Conservation (phyloP, 2,329 filamentous ascomycete species). For the Simplicillium aogashimaense region DNA sequence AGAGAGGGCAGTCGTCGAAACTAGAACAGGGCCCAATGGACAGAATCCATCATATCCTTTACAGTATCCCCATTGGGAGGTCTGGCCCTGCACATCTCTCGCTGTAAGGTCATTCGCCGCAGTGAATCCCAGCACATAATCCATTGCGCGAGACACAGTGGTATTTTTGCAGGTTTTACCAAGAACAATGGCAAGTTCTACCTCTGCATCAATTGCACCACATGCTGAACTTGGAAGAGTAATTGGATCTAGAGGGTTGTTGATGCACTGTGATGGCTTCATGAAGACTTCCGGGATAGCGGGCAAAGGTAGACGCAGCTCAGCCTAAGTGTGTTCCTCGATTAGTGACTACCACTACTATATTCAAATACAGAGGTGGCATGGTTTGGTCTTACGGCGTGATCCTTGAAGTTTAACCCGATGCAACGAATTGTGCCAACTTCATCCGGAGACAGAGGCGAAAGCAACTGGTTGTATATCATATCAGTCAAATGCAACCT, state of each 20-base stretch:
- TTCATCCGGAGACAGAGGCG: slow-evolving; percentile 6
- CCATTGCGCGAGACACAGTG: slow-evolving; percentile 31
- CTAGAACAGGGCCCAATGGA: slow-evolving; percentile 31
- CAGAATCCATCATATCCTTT: slow-evolving; percentile 35
- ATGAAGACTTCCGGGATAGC: slow-evolving; percentile 23
- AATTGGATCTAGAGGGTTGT: slow-evolving; percentile 27
- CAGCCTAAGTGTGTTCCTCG: slow-evolving; percentile 12
- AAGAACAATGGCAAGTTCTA: slow-evolving; percentile 39
- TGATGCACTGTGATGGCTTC: slow-evolving; percentile 30
- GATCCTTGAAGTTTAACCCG: slow-evolving; percentile 30
- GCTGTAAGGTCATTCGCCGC: slow-evolving; percentile 27
- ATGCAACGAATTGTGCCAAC: slow-evolving; percentile 27
- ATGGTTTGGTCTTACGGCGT: slow-evolving; percentile 18
- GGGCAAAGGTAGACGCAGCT: slow-evolving; percentile 12
- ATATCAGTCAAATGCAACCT: too few species aligned
- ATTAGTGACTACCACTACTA: slow-evolving; percentile 9
- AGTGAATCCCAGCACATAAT: slow-evolving; percentile 46
- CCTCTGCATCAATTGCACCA: slow-evolving; percentile 37
- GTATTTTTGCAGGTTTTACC: slow-evolving; percentile 36
- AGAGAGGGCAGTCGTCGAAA: slow-evolving; percentile 16
- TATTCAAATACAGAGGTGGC: too few species aligned
- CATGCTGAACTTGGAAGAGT: slow-evolving; percentile 34
- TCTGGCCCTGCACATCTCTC: slow-evolving; percentile 24
- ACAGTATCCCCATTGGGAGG: slow-evolving; percentile 31
- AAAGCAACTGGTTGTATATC: slow-evolving; percentile 6